Conservation (phyloP, 495 filamentous ascomycete genomes). For the Amorphotheca resinae region DNA sequence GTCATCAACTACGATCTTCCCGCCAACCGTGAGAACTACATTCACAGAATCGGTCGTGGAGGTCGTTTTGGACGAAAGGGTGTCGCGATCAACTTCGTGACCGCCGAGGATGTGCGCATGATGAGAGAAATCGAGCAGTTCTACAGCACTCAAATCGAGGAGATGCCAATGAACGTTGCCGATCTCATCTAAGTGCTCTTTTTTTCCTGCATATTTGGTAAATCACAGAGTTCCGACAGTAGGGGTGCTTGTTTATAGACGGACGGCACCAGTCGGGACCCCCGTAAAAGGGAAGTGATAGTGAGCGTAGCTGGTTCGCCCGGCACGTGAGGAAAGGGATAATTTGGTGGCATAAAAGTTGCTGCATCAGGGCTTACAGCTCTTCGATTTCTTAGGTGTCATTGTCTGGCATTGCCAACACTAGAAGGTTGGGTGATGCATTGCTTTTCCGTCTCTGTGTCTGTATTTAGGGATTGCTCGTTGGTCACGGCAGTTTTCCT, state of each 20-base stretch:
- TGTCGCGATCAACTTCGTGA: conserved; percentile 99
- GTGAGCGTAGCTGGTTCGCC: conserved; percentile 22
- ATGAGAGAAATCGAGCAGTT: conserved; percentile 91
- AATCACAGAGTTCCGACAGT: conserved; percentile 17
- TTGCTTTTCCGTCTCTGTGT: conserved; percentile 13
- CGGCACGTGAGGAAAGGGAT: conserved; percentile 18
- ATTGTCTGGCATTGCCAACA: conserved; percentile 15
- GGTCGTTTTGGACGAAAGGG: conserved; percentile 99
- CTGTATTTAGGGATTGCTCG: conserved; percentile 19
- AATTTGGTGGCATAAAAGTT: conserved; percentile 22
- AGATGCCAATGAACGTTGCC: conserved; percentile 81
- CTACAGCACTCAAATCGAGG: conserved; percentile 72
- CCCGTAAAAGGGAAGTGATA: conserved; percentile 19
- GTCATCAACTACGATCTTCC: conserved; percentile 99
- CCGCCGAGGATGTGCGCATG: conserved; percentile 97
- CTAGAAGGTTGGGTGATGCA: conserved; percentile 19
- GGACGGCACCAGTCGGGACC: conserved; percentile 10
- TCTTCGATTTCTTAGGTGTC: conserved; percentile 15
- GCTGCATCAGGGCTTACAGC: conserved; percentile 16
- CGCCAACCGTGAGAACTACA: conserved; percentile 99
- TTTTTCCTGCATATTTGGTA: conserved; percentile 14
- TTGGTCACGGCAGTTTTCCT: conserved; percentile 14
- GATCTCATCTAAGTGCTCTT: conserved; percentile 41
- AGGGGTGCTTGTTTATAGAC: conserved; percentile 9
- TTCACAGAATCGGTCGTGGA: conserved; percentile 97